Percentiles rank a stretch among this genome's conserved stretches.
Evolutionary conservation across 495 filamentous ascomycete genomes (phyloP).

Genomic region (Neurospora sp.): DNA sequence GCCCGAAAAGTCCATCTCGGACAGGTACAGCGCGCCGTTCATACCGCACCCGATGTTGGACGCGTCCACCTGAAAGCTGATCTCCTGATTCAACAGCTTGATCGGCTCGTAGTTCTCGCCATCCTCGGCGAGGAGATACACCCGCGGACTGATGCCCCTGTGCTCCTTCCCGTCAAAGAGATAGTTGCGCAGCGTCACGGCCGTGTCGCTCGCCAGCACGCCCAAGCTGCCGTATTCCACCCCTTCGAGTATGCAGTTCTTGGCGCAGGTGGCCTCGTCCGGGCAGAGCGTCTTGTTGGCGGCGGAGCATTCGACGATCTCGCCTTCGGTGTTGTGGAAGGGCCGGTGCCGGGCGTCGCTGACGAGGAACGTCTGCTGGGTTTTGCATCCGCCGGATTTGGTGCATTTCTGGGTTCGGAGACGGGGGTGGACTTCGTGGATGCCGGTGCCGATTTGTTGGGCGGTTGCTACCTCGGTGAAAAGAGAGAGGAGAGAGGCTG

Average conservation of each 20-base stretch:
- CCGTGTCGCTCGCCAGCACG: conserved; percentile 30
- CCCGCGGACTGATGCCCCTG: conserved; percentile 38
- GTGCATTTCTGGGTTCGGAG: conserved; percentile 42
- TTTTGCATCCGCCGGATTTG: conserved; percentile 33
- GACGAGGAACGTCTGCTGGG: conserved; percentile 35
- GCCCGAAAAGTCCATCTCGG: conserved; percentile 50
- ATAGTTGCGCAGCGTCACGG: conserved; percentile 37
- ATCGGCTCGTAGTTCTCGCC: conserved; percentile 50
- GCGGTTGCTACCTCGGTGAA: background rate
- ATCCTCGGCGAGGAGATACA: conserved; percentile 49
- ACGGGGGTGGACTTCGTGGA: conserved; percentile 41
- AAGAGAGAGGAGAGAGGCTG: conserved; percentile 8
- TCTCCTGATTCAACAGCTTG: conserved; percentile 47
- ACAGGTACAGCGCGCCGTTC: conserved; percentile 60
- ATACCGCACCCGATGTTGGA: conserved; percentile 52
- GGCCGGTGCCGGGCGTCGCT: conserved; percentile 39
- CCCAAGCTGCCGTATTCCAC: conserved; percentile 36
- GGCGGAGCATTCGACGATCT: conserved; percentile 27
- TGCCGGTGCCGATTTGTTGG: conserved; percentile 19
- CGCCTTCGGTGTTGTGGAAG: conserved; percentile 32
- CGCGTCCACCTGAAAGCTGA: conserved; percentile 55
- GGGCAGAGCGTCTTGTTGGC: conserved; percentile 38
- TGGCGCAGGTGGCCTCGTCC: conserved; percentile 37
- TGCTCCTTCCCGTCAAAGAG: conserved; percentile 18
- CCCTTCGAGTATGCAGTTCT: conserved; percentile 40